A percentile compares a stretch with the other conserved stretches of the same genome.
These are phyloP conservation scores for Metschnikowia lochheadii DNA, from an alignment of 805 yeast genomes.

Conservation along the genomic window DNA sequence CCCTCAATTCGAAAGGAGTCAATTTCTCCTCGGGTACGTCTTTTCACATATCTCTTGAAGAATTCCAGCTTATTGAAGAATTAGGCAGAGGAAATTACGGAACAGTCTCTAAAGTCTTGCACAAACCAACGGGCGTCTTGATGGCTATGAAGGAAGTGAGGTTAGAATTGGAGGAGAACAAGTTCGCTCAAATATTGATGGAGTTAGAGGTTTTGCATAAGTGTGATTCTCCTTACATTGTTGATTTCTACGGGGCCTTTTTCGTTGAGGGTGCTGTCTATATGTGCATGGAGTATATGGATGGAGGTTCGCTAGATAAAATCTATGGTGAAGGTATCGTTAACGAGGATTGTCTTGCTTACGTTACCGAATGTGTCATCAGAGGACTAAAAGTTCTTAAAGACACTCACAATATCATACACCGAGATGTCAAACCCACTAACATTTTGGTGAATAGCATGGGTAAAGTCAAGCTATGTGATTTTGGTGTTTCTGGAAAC, in stretches of 20 bases:
- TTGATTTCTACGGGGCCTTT: conserved; percentile 96
- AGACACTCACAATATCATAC: conserved; percentile 88
- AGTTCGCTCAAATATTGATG: conserved; percentile 91
- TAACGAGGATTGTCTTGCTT: conserved; percentile 76
- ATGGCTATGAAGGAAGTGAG: conserved; percentile 99
- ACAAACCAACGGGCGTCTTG: conserved; percentile 83
- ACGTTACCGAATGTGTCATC: conserved; percentile 74
- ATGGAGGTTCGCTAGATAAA: conserved; percentile 90
- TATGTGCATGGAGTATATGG: conserved; percentile 98
- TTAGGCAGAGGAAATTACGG: conserved; percentile 96
- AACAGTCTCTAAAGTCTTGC: conserved; percentile 87
- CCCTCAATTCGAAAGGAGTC: conserved; percentile 86
- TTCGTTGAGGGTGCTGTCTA: conserved; percentile 97
- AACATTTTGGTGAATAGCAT: conserved; percentile 75
- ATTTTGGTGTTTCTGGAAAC: conserved; percentile 94
- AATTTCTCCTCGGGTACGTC: conserved; percentile 86
- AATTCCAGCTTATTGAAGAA: conserved; percentile 77
- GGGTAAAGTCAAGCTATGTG: conserved; percentile 91
- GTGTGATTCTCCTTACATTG: conserved; percentile 86
- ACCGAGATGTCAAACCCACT: conserved; percentile 95
- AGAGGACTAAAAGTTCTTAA: conserved; percentile 78
- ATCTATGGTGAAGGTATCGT: conserved; percentile 59
- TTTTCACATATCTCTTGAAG: conserved; percentile 81
- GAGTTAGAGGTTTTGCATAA: conserved; percentile 91
- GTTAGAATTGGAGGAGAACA: conserved; percentile 88